These are phyloP conservation scores for Nyssa sinensis DNA, from an alignment of 148 eudicot genomes.

Conservation along the genomic window DNA sequence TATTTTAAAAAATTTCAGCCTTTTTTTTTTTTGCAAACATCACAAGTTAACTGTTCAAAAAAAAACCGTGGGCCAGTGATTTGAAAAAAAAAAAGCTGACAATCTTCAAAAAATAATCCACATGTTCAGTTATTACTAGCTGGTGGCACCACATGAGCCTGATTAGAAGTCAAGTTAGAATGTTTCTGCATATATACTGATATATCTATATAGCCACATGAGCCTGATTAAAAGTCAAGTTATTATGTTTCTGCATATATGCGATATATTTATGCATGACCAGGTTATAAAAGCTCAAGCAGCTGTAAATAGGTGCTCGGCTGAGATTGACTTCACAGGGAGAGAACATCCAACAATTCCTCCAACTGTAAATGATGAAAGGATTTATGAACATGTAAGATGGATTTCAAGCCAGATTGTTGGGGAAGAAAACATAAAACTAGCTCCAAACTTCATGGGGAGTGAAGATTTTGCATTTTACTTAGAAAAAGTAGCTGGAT, in stretches of 20 bases:
- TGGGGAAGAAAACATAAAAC: constrained; percentile 28
- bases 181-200: no score
- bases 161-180: no score
- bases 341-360: constrained; percentile 41
- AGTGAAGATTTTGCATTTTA: constrained; percentile 54
- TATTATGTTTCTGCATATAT: background rate
- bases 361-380: constrained; percentile 42
- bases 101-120: no score
- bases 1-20: no score
- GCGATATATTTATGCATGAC: background rate
- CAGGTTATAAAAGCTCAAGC: constrained; percentile 43
- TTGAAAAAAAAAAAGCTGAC: no score
- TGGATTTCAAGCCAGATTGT: constrained; percentile 24
- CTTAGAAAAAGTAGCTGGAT: constrained; percentile 34
- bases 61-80: no score
- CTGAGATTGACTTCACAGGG: constrained; percentile 33
- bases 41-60: no score
- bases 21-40: no score
- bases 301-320: constrained; percentile 39
- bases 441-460: constrained; percentile 36
- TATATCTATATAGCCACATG: no score
- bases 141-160: no score
- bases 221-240: no score
- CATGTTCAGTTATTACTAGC: no score
- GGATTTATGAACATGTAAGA: constrained; percentile 28